A percentile compares a stretch with the other conserved stretches of the same genome.
Conservation (phyloP, 2,329 filamentous ascomycete species). For the Sclerotiophoma versabilis region DNA sequence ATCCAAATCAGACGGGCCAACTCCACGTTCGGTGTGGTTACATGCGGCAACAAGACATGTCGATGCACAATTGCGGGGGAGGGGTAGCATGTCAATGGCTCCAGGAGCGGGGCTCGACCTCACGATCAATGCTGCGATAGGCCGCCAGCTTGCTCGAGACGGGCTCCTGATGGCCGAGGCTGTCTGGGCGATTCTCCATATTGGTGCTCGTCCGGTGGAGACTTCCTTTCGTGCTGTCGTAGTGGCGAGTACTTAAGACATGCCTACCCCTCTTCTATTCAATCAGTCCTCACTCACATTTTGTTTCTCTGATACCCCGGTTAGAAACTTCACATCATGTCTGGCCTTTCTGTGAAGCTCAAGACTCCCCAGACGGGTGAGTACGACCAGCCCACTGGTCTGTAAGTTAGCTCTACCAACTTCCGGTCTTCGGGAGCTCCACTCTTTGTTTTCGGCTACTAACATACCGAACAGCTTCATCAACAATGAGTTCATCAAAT, state of each 20-base stretch:
- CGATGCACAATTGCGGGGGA: conserved; percentile 39
- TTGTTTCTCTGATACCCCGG: conserved; percentile 39
- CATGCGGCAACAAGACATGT: conserved; percentile 20
- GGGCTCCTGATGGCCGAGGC: conserved; percentile 46
- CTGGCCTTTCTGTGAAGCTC: conserved; percentile 63
- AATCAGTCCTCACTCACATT: conserved; percentile 17
- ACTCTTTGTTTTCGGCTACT: neutral
- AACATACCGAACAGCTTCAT: conserved; percentile 69
- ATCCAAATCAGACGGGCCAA: conserved; percentile 24
- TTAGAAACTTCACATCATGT: conserved; percentile 45
- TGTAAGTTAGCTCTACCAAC: conserved; percentile 52
- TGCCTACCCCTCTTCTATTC: conserved; percentile 30
- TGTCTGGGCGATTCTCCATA: conserved; percentile 24
- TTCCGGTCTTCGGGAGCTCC: conserved; percentile 8
- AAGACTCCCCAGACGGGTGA: conserved; percentile 72
- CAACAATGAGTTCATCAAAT: conserved; percentile 89
- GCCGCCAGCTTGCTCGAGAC: conserved; percentile 26
- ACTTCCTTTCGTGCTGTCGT: conserved; percentile 34
- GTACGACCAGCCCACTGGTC: conserved; percentile 61
- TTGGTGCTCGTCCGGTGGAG: conserved; percentile 27
- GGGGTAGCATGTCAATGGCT: conserved; percentile 41
- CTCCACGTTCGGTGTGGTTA: conserved; percentile 22
- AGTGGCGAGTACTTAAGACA: conserved; percentile 41
- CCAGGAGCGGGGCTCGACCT: conserved; percentile 37
- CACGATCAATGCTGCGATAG: conserved; percentile 29